phyloP scores from a whole-genome alignment of 805 yeast genomes.

The Starmerella cellae region DNA sequence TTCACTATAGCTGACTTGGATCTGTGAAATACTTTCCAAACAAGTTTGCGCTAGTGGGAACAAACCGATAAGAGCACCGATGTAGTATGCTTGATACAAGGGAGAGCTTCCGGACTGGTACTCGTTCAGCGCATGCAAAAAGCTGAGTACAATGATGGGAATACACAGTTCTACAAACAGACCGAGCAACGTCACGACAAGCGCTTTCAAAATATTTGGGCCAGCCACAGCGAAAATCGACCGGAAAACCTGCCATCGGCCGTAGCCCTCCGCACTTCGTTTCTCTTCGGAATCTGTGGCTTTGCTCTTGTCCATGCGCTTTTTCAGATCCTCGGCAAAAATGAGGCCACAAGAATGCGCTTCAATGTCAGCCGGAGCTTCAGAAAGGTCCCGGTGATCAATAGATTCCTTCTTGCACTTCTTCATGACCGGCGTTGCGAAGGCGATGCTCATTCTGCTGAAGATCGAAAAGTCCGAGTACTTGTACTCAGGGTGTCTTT shows the following conservation, averaged over 20 bases:
- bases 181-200: conserved; percentile 7
- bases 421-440: neutral
- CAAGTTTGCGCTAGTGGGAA: conserved; percentile 16
- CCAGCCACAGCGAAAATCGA: conserved; percentile 7
- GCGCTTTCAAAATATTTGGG: conserved; percentile 3
- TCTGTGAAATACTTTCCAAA: conserved; percentile 10
- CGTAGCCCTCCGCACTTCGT: neutral
- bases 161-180: conserved; percentile 12
- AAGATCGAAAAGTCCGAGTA: neutral
- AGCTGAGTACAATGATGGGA: conserved; percentile 18
- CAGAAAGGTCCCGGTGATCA: neutral
- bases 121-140: conserved; percentile 14
- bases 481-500: neutral
- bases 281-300: neutral
- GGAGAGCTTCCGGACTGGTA: conserved; percentile 12
- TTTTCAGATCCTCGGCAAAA: neutral
- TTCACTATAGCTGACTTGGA: conserved; percentile 11
- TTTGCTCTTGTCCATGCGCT: neutral
- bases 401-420: neutral
- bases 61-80: conserved; percentile 15
- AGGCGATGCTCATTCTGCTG: neutral
- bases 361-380: neutral
- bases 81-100: conserved; percentile 17
- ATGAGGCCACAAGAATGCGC: neutral
- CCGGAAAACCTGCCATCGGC: conserved; percentile 14